Evolutionary conservation across 768 basidiomycete species (phyloP), one percentile per base, ranked within the genome.

Genomic region (Coprinopsis marcescibilis): DNA sequence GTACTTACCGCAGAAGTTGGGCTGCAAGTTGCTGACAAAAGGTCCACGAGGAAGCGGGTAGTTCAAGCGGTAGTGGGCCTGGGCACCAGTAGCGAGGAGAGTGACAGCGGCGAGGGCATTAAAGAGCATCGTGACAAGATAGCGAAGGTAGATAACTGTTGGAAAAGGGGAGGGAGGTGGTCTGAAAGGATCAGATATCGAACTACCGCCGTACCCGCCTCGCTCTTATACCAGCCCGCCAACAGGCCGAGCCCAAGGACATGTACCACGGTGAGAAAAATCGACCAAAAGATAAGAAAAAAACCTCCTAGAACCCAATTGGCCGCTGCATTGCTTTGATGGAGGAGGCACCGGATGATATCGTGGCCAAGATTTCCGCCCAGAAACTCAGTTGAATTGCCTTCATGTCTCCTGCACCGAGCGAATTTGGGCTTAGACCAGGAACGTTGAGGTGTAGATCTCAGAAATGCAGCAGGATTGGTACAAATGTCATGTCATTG

Each of bases 1-100:
- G 7, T 10, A 65, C 76, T 42, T 50, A 85, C 85, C 85, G 57
- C 88, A 88, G 63, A 83, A 85, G 5, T 65, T 64, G 2, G 69
- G 68, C 52, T 85, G 80, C 12, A 66, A 55, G 43, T 71, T 68
- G 35, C 78, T 73, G 40, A 76, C 76, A 58, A 90, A 90, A 0
- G 57, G 62, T 1, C 89, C 89, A 46, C 89, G 75, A 29, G 85
- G 80, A 2, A 66, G 57, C 15, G 89, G 89, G 58, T 78, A 89
- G 50, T 79, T 72, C 37, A 92, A 70, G 37, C 77, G 77, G 66
- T 89, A 91, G 64, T 92, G 89, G n/a, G 85, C 87, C 37, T 69
- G 65, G 13, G 68, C 78, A 27, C 68, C 62, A 34, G 72, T 60
- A n/a, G 70, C 66, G 32, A 77, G 49, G 7, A 36, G 45, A 19